A percentile compares a stretch with the other conserved stretches of the same genome.
Conservation (phyloP, 2,329 filamentous ascomycete genomes). For the Trichoderma pleuroti region DNA sequence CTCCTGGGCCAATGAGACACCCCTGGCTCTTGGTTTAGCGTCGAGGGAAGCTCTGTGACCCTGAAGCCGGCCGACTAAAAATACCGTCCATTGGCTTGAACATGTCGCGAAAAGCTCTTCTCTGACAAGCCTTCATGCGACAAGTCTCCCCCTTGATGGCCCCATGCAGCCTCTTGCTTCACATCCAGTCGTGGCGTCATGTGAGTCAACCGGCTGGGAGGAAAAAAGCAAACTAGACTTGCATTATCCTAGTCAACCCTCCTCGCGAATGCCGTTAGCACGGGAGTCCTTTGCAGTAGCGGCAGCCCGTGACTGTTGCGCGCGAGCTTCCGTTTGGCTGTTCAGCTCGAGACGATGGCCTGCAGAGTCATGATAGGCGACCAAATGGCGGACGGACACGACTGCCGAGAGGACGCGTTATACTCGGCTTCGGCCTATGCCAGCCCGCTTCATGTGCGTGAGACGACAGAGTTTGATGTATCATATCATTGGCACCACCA, state of each 20-base stretch:
- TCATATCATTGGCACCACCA: background rate
- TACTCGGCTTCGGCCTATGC: background rate
- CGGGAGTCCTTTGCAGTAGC: background rate
- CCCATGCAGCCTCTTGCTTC: conserved; percentile 6
- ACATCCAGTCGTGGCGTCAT: background rate
- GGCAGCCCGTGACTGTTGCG: conserved; percentile 2
- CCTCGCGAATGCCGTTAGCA: background rate
- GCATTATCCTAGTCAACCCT: background rate
- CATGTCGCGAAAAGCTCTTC: background rate
- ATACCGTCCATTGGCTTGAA: background rate
- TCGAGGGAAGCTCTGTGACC: background rate
- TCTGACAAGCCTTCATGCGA: background rate
- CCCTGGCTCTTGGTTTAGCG: background rate
- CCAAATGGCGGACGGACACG: background rate
- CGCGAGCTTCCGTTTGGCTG: conserved; percentile 6
- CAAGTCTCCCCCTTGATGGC: background rate
- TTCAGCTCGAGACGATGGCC: background rate
- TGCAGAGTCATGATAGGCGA: background rate
- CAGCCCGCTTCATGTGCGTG: background rate
- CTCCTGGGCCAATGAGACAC: background rate
- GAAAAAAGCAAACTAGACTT: background rate
- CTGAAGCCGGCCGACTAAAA: background rate
- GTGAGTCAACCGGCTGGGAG: background rate
- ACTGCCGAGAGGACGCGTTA: background rate
- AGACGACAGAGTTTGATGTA: background rate